Percentiles rank a stretch among this genome's conserved stretches.
phyloP scores from a whole-genome alignment of 2,329 filamentous ascomycete species.

The Achaetomium macrosporum region DNA sequence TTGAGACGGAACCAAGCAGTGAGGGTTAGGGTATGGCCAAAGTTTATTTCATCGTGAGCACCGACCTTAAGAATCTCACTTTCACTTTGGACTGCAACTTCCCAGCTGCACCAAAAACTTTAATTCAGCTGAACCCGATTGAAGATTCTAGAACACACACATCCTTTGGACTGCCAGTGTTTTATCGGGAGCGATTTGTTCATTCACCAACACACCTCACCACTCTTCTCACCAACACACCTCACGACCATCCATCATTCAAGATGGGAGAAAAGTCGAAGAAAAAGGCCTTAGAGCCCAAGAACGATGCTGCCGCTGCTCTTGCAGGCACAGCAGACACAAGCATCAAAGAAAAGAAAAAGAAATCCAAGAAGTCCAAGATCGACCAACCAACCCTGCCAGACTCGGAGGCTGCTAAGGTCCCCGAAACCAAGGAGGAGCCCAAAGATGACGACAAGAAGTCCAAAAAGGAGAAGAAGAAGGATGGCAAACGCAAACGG shows the following conservation, averaged over 20 bases:
- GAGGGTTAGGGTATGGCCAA: too few species aligned
- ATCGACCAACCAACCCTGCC: background rate
- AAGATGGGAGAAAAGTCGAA: slow-evolving; percentile 16
- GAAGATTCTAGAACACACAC: too few species aligned
- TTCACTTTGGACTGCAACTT: too few species aligned
- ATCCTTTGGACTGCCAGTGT: too few species aligned
- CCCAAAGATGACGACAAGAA: slow-evolving; percentile 5
- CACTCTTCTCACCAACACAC: too few species aligned
- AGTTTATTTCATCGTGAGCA: too few species aligned
- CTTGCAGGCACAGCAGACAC: background rate
- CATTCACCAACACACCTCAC: background rate
- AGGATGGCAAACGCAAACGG: slow-evolving; percentile 18
- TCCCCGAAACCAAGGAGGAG: background rate
- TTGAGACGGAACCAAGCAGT: too few species aligned
- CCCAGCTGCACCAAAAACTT: too few species aligned
- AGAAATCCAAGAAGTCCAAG: slow-evolving; percentile 16
- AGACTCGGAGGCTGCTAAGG: background rate
- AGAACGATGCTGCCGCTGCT: background rate
- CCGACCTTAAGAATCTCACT: too few species aligned
- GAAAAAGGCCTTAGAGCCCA: slow-evolving; percentile 7
- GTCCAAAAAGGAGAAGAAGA: slow-evolving; percentile 20
- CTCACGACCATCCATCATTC: background rate
- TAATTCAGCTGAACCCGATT: too few species aligned
- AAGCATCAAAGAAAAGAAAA: slow-evolving; percentile 8
- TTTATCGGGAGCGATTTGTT: too few species aligned